These are phyloP conservation scores for Pulveroboletus sp. DNA, from an alignment of 768 basidiomycete species.

Conservation along the genomic window DNA sequence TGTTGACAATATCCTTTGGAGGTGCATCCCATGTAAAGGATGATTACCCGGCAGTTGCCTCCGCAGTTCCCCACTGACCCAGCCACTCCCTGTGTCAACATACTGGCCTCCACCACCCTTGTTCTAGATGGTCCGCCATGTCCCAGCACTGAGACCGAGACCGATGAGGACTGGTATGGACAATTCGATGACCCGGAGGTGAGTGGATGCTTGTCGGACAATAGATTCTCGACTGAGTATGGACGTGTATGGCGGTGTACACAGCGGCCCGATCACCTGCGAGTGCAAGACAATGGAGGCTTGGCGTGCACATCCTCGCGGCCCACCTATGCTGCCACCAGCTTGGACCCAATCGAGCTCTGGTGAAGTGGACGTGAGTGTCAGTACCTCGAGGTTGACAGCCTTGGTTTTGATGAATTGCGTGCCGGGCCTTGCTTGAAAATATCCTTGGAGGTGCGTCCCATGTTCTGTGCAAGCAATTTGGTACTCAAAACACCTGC, in stretches of 20 bases:
- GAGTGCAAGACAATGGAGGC: conserved; percentile 74
- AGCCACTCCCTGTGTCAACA: conserved; percentile 81
- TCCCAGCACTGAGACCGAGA: conserved; percentile 71
- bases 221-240: conserved; percentile 35
- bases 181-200: conserved; percentile 86
- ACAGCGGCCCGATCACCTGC: conserved; percentile 73
- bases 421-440: too few relatives aligned
- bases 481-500: neutral
- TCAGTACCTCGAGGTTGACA: conserved; percentile 77
- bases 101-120: conserved; percentile 96
- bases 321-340: conserved; percentile 24
- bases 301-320: conserved; percentile 51
- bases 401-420: conserved; percentile 72
- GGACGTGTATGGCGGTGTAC: conserved; percentile 73
- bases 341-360: conserved; percentile 58
- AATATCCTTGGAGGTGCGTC: too few relatives aligned
- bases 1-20: too few relatives aligned
- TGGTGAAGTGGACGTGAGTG: conserved; percentile 70
- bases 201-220: conserved; percentile 47
- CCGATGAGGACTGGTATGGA: conserved; percentile 63
- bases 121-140: conserved; percentile 86
- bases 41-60: conserved; percentile 58
- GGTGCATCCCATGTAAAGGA: too few relatives aligned
- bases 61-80: conserved; percentile 54
- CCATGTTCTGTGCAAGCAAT: neutral